A percentile compares a stretch with the other conserved stretches of the same genome.
phyloP scores from a whole-genome alignment of 202 grass and related monocot species.

The Zizania palustris region DNA sequence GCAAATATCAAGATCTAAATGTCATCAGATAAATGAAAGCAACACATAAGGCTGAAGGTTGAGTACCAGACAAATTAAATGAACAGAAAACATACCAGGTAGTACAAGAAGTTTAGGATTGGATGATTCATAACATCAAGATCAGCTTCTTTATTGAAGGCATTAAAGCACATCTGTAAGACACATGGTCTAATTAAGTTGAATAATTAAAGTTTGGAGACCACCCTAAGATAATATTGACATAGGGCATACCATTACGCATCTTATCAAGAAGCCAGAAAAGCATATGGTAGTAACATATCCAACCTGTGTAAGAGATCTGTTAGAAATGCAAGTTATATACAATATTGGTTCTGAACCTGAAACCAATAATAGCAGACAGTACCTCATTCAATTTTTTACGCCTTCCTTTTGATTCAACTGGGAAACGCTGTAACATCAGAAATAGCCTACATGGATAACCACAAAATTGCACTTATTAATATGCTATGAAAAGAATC shows the following conservation, averaged over 20 bases:
- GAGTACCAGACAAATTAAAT: background rate
- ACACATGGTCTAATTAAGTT: slow-evolving; percentile 23
- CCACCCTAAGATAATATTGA: slow-evolving; percentile 10
- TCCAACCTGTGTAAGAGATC: slow-evolving; percentile 54
- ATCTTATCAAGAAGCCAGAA: slow-evolving; percentile 61
- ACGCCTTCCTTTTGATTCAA: slow-evolving; percentile 75
- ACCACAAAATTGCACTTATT: slow-evolving; percentile 30
- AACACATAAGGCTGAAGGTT: background rate
- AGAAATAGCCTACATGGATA: slow-evolving; percentile 59
- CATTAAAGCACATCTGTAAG: slow-evolving; percentile 62
- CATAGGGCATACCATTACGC: slow-evolving; percentile 54
- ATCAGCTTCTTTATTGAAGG: slow-evolving; percentile 62
- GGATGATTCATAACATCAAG: slow-evolving; percentile 67
- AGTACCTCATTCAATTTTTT: slow-evolving; percentile 73
- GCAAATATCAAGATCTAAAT: background rate
- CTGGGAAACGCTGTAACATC: slow-evolving; percentile 67
- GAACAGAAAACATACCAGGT: slow-evolving; percentile 51
- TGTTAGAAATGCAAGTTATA: slow-evolving; percentile 11
- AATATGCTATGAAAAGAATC: background rate
- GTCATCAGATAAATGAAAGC: slow-evolving; percentile 4
- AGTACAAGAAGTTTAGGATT: slow-evolving; percentile 64
- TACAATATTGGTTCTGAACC: background rate
- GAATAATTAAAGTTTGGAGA: background rate
- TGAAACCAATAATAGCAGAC: background rate
- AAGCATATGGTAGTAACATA: slow-evolving; percentile 71